These are phyloP conservation scores for Aspergillus bombycis DNA, from an alignment of 2,329 filamentous ascomycete species.

Conservation along the genomic window DNA sequence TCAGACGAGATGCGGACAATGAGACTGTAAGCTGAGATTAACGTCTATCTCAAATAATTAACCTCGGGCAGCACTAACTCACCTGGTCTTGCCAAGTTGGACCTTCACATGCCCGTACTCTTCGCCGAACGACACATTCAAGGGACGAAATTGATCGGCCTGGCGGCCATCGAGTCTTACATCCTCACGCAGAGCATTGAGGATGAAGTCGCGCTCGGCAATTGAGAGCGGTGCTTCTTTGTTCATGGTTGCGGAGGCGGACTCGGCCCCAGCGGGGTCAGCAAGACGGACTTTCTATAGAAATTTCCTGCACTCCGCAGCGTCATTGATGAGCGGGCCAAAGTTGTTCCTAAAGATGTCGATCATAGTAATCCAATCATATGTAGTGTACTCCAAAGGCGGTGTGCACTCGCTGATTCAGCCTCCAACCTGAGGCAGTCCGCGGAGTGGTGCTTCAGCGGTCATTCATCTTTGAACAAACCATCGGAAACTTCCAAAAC, in stretches of 20 bases:
- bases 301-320: constrained; percentile 24
- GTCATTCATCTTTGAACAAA: neutral
- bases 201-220: constrained; percentile 84
- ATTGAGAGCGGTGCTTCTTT: constrained; percentile 88
- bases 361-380: constrained; percentile 14
- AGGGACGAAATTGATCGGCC: constrained; percentile 76
- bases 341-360: constrained; percentile 9
- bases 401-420: constrained; percentile 17
- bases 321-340: constrained; percentile 22
- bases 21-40: constrained; percentile 15
- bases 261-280: constrained; percentile 28
- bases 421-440: constrained; percentile 17
- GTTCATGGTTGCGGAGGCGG: constrained; percentile 66
- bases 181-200: constrained; percentile 78
- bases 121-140: constrained; percentile 82
- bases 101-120: constrained; percentile 91
- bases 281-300: constrained; percentile 19
- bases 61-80: constrained; percentile 25
- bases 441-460: neutral
- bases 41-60: neutral
- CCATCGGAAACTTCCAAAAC: neutral
- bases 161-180: constrained; percentile 81
- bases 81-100: constrained; percentile 88
- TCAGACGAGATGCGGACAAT: constrained; percentile 85
- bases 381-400: neutral